Evolutionary conservation across 2,329 filamentous ascomycete genomes (phyloP).

Genomic region (Paecilomyces dactylethromorphus): DNA sequence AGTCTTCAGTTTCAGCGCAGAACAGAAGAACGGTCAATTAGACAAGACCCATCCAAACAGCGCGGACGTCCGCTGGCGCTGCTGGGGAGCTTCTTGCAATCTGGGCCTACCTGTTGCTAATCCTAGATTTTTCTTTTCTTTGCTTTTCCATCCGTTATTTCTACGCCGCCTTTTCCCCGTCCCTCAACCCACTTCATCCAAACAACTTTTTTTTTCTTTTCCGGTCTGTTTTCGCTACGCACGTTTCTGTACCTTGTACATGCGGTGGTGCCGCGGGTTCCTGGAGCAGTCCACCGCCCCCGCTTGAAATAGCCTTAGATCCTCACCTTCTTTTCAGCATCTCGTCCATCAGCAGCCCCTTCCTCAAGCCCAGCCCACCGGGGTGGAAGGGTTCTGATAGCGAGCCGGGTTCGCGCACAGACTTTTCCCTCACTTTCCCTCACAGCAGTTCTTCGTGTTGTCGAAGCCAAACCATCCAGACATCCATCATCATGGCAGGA

Average conservation of each 20-base stretch:
- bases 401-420: background rate
- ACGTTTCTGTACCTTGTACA: background rate
- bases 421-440: background rate
- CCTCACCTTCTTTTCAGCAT: background rate
- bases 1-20: slow-evolving; percentile 4
- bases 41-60: background rate
- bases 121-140: background rate
- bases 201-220: background rate
- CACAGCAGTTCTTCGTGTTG: background rate
- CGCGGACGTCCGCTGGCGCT: background rate
- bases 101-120: background rate
- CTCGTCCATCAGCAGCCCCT: background rate
- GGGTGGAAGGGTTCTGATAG: background rate
- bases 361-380: background rate
- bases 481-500: slow-evolving; percentile 65
- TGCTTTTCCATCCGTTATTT: background rate
- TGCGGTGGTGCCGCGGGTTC: background rate
- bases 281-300: background rate
- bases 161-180: background rate
- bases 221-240: background rate
- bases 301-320: background rate
- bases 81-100: background rate
- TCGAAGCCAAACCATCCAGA: slow-evolving; percentile 11
- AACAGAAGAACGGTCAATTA: slow-evolving; percentile 1
- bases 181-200: background rate